Conservation (phyloP, 208 protist species). For the Leishmania major region DNA sequence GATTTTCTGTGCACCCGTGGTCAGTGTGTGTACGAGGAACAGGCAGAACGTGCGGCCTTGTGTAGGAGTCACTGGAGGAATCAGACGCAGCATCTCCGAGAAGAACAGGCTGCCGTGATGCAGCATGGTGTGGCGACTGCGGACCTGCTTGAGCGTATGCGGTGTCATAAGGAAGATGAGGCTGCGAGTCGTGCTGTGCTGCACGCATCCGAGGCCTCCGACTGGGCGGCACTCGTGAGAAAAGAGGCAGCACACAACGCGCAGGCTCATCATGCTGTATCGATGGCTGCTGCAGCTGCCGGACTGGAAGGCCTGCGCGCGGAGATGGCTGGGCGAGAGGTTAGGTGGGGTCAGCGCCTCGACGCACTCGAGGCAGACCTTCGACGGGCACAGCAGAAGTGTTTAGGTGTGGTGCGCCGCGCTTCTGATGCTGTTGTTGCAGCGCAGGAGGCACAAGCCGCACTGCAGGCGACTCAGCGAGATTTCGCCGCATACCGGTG, state of each 20-base stretch:
- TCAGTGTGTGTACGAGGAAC: neutral
- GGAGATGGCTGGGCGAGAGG: neutral
- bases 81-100: neutral
- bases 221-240: neutral
- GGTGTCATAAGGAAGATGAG: neutral
- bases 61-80: neutral
- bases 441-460: conserved; percentile 9
- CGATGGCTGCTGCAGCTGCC: neutral
- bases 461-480: neutral
- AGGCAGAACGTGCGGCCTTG: neutral
- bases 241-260: neutral
- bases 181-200: neutral
- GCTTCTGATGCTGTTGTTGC: conserved; percentile 6
- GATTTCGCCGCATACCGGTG: conserved; percentile 22
- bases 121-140: neutral
- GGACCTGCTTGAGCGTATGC: neutral
- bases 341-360: neutral
- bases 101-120: neutral
- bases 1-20: neutral
- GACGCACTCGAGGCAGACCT: conserved; percentile 1
- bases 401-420: neutral
- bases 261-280: neutral
- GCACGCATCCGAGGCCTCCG: neutral
- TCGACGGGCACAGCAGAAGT: neutral
- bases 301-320: conserved; percentile 1